Percentiles rank a stretch among this genome's conserved stretches.
Conservation (phyloP, 768 basidiomycete species). For the Leucocoprinus sp. region DNA sequence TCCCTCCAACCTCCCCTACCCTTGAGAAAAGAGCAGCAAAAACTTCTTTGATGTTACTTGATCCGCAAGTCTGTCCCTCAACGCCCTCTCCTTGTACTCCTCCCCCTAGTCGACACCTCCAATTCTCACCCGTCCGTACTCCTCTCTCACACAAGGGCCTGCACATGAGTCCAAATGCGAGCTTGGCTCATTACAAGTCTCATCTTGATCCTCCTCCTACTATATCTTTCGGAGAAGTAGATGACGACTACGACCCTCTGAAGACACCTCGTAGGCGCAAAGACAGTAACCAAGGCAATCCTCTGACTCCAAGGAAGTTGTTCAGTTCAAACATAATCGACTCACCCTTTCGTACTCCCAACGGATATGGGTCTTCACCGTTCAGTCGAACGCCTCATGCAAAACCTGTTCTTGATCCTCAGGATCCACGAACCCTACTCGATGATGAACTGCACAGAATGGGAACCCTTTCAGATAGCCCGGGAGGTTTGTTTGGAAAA, state of each 20-base stretch:
- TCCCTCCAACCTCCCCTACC: slow-evolving; percentile 38
- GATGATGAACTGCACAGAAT: slow-evolving; percentile 66
- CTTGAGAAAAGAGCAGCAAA: slow-evolving; percentile 20
- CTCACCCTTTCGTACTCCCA: slow-evolving; percentile 31
- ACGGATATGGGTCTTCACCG: slow-evolving; percentile 22
- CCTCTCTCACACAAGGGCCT: slow-evolving; percentile 62
- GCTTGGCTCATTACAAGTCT: slow-evolving; percentile 61
- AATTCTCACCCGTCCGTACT: slow-evolving; percentile 54
- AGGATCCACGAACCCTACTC: slow-evolving; percentile 57
- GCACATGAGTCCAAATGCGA: slow-evolving; percentile 62
- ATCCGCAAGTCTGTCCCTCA: slow-evolving; percentile 16
- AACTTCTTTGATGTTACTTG: slow-evolving; percentile 6
- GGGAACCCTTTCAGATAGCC: slow-evolving; percentile 46
- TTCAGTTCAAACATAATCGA: slow-evolving; percentile 30
- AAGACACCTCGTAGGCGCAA: slow-evolving; percentile 32
- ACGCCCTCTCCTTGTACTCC: slow-evolving; percentile 30
- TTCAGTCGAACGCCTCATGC: slow-evolving; percentile 39
- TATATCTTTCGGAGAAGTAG: slow-evolving; percentile 19
- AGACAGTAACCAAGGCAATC: slow-evolving; percentile 19
- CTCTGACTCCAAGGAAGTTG: slow-evolving; percentile 30
- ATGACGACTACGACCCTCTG: slow-evolving; percentile 22
- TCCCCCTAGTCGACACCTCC: slow-evolving; percentile 25
- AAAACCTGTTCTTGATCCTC: slow-evolving; percentile 55
- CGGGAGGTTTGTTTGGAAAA: slow-evolving; percentile 58
- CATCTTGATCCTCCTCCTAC: slow-evolving; percentile 56